These are phyloP conservation scores for Tolypocladium inflatum DNA, from an alignment of 2,329 filamentous ascomycete genomes.

Conservation along the genomic window DNA sequence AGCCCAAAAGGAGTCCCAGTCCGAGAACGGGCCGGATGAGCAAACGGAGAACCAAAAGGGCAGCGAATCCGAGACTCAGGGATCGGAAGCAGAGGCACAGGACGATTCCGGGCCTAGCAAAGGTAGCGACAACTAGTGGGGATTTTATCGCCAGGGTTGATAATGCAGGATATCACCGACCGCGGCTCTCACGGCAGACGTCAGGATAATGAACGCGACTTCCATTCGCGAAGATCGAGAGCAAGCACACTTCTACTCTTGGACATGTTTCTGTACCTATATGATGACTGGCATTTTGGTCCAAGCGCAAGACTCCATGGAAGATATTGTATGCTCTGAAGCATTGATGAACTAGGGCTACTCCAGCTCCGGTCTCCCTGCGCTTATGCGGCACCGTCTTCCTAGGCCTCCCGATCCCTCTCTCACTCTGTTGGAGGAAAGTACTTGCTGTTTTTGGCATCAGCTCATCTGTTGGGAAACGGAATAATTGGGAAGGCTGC, in stretches of 20 bases:
- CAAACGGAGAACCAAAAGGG: slow-evolving; percentile 4
- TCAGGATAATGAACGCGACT: not conserved
- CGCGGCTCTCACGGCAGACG: too few species aligned
- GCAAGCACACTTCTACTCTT: not conserved
- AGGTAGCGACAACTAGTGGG: not conserved
- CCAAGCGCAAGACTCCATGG: not conserved
- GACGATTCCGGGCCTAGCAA: not conserved
- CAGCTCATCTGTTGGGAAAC: not conserved
- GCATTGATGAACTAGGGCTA: too few species aligned
- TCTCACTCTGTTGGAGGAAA: slow-evolving; percentile 13
- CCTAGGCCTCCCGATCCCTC: not conserved
- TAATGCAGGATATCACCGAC: not conserved
- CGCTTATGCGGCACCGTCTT: not conserved
- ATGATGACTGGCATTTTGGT: not conserved
- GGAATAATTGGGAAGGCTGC: not conserved
- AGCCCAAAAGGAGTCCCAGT: not conserved
- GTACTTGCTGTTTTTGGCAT: slow-evolving; percentile 8
- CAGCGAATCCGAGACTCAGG: not conserved
- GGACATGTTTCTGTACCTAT: too few species aligned
- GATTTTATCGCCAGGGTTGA: not conserved
- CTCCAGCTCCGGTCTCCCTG: not conserved
- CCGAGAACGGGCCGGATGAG: slow-evolving; percentile 1
- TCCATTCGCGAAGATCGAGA: not conserved
- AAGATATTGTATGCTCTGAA: not conserved
- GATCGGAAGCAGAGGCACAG: not conserved